These are phyloP conservation scores for Cercospora beticola DNA, from an alignment of 2,329 filamentous ascomycete genomes.

Conservation along the genomic window DNA sequence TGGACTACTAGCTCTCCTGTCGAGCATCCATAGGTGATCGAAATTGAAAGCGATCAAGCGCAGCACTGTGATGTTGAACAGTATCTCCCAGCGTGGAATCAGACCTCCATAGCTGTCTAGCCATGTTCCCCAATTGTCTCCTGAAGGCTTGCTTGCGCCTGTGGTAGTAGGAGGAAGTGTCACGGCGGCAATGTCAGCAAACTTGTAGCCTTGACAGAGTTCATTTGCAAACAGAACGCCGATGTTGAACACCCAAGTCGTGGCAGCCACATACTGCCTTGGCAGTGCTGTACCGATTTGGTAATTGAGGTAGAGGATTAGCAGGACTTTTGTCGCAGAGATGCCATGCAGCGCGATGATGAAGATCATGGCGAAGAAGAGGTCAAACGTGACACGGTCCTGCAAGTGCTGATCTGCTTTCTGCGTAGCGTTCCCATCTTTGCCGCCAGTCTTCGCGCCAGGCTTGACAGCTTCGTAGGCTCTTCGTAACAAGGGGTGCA, in stretches of 20 bases:
- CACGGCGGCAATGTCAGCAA: conserved; percentile 60
- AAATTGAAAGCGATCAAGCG: conserved; percentile 95
- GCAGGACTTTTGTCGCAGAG: conserved; percentile 76
- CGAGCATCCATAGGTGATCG: conserved; percentile 90
- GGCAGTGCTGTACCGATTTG: conserved; percentile 72
- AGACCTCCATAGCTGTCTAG: conserved; percentile 80
- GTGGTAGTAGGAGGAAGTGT: conserved; percentile 47
- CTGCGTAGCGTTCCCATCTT: conserved; percentile 38
- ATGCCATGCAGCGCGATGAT: conserved; percentile 78
- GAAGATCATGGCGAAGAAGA: conserved; percentile 76
- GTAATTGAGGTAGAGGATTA: conserved; percentile 81
- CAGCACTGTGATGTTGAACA: conserved; percentile 94
- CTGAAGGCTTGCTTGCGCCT: conserved; percentile 38
- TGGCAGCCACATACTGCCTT: conserved; percentile 66
- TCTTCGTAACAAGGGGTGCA: conserved; percentile 77
- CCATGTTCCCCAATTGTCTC: conserved; percentile 62
- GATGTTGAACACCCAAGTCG: conserved; percentile 90
- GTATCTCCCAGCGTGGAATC: conserved; percentile 90
- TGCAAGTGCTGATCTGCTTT: conserved; percentile 56
- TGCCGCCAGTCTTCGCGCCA: not conserved
- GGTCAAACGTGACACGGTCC: conserved; percentile 78
- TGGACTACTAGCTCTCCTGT: conserved; percentile 62
- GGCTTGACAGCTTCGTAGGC: conserved; percentile 57
- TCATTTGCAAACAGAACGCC: conserved; percentile 87
- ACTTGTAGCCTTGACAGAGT: conserved; percentile 72